phyloP scores from a whole-genome alignment of 1,284 basidiomycete species.

The Cryptococcus maquisensis region DNA sequence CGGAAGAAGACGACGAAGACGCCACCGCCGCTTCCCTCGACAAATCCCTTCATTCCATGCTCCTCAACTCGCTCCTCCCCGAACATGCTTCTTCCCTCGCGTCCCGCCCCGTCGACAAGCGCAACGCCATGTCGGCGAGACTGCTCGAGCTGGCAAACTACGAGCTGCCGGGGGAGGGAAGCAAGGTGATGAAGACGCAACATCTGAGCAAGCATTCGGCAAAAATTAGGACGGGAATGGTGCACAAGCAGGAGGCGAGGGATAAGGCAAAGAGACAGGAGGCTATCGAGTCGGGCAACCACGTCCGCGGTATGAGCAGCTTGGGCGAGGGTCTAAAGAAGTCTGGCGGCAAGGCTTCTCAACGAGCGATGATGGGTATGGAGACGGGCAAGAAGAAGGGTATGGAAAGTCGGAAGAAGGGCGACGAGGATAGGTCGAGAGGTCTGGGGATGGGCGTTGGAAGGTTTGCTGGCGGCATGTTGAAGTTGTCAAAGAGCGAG shows the following conservation, averaged over 20 bases:
- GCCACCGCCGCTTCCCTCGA: slow-evolving; percentile 31
- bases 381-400: slow-evolving; percentile 43
- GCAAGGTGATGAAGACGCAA: slow-evolving; percentile 7
- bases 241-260: slow-evolving; percentile 34
- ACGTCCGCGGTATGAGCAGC: slow-evolving; percentile 40
- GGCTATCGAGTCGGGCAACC: slow-evolving; percentile 36
- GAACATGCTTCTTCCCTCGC: slow-evolving; percentile 20
- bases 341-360: slow-evolving; percentile 10
- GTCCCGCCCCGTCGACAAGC: slow-evolving; percentile 43
- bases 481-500: slow-evolving; percentile 42
- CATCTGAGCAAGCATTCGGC: slow-evolving; percentile 35
- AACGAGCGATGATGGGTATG: slow-evolving; percentile 22
- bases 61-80: slow-evolving; percentile 45
- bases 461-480: slow-evolving; percentile 40
- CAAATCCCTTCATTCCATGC: slow-evolving; percentile 47
- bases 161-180: slow-evolving; percentile 39
- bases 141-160: slow-evolving; percentile 43
- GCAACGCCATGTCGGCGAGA: slow-evolving; percentile 38
- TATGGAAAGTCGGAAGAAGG: slow-evolving; percentile 35
- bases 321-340: slow-evolving; percentile 34
- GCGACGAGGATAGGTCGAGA: slow-evolving; percentile 26
- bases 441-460: slow-evolving; percentile 49
- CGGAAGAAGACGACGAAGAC: background rate
- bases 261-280: slow-evolving; percentile 28
- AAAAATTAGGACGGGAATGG: slow-evolving; percentile 39